Evolutionary conservation across 1,284 basidiomycete species (phyloP), one percentile per base, ranked within the genome.

Genomic region (Ganoderma resinaceum): DNA sequence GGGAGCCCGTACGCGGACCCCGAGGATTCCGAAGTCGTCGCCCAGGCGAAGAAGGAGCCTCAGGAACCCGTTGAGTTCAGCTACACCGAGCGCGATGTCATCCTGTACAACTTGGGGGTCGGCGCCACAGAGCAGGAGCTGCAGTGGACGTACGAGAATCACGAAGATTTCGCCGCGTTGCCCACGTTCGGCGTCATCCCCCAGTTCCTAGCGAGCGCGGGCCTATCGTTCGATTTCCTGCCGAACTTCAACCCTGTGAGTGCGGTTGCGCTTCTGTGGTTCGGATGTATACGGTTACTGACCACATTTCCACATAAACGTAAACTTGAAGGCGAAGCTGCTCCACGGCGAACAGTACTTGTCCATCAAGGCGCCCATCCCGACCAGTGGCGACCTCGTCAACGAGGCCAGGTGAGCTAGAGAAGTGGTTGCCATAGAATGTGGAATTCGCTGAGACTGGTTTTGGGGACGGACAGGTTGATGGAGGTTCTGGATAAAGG

Each of bases 291-390:
- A 14, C 23, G 23, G 29, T 33, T 37, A 46, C 64, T 67, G 35
- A 37, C 43, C 46, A 26, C 42, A 8, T 61, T 3, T 38, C 29
- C 11, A 60, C 43, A 35, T 65, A 7, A 38, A 38, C 9, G 37
- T 8, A 38, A 38, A 38, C 20, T 46, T 46, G 43, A 74, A 95
- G 88, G 95, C 96, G 70, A 98, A 96, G 83, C 86, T 99, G n/a
- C 87, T 99, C 35, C 98, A 99, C 81, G 97, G 97, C 68, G 97
- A 99, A 81, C 98, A 99, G 79, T 99, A 95, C 81, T 84, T 99
- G 70, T 86, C 90, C 71, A 96, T 99, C 81, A 94, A 95, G 78
- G 91, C 84, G 1, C 91, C 93, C 0, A 95, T 99, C 73, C 97
- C 97, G 0, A 96, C 95, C 0, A 91, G 87, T 70, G 97, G 90